These are phyloP conservation scores for Alternaria sp. DNA, from an alignment of 2,329 filamentous ascomycete species.

Conservation along the genomic window DNA sequence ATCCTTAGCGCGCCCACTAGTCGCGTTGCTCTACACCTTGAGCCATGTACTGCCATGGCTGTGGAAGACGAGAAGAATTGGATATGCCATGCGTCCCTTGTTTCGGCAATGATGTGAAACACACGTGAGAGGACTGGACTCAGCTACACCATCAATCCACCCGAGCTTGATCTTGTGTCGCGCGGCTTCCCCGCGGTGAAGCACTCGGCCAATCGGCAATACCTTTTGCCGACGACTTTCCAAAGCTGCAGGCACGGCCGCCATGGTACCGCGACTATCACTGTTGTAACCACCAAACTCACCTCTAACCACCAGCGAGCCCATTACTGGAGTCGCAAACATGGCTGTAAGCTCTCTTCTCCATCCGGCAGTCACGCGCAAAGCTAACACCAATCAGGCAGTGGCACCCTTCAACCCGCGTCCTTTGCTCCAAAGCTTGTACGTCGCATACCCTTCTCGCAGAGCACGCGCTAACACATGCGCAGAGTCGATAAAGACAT, in stretches of 20 bases:
- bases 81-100: neutral
- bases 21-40: neutral
- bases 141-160: neutral
- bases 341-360: conserved; percentile 48
- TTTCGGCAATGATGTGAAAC: neutral
- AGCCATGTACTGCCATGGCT: neutral
- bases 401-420: conserved; percentile 94
- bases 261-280: conserved; percentile 2
- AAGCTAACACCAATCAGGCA: conserved; percentile 33
- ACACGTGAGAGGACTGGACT: neutral
- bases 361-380: neutral
- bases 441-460: conserved; percentile 52
- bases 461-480: conserved; percentile 15
- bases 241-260: conserved; percentile 22
- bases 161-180: neutral
- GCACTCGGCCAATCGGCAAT: conserved; percentile 14
- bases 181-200: conserved; percentile 15
- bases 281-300: conserved; percentile 5
- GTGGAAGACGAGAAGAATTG: no score
- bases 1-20: conserved; percentile 18
- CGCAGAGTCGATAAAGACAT: conserved; percentile 86
- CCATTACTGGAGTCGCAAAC: conserved; percentile 26
- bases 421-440: conserved; percentile 93
- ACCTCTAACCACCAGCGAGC: neutral
- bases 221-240: conserved; percentile 23